These are phyloP conservation scores for Linum tenue DNA, from an alignment of 345 rosid species.

Conservation along the genomic window DNA sequence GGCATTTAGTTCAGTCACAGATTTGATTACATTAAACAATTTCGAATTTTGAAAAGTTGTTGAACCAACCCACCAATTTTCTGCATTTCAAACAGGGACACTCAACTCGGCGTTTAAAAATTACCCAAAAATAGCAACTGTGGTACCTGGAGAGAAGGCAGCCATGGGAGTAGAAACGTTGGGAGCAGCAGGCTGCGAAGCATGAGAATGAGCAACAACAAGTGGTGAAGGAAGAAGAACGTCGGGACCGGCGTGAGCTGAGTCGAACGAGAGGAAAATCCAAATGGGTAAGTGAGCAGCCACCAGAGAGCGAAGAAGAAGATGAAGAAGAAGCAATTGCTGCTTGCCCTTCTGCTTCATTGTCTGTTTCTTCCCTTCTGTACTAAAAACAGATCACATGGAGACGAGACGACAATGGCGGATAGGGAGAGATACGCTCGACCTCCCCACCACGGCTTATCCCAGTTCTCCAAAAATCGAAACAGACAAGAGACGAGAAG, in stretches of 20 bases:
- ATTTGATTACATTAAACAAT: conserved; percentile 1
- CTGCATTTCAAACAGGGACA: background rate
- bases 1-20: conserved; percentile 12
- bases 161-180: conserved; percentile 38
- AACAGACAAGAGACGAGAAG: too few relatives aligned
- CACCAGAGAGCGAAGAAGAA: conserved; percentile 13
- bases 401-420: background rate
- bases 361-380: conserved; percentile 18
- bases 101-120: background rate
- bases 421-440: background rate
- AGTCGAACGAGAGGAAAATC: conserved; percentile 14
- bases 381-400: conserved; percentile 4
- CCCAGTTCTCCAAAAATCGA: background rate
- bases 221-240: conserved; percentile 22
- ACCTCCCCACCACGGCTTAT: background rate
- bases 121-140: background rate
- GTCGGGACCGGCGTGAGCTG: conserved; percentile 20
- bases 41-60: conserved; percentile 8
- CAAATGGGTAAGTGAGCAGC: conserved; percentile 29
- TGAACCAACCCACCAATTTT: conserved; percentile 11
- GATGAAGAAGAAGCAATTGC: conserved; percentile 28
- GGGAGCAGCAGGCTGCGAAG: conserved; percentile 23
- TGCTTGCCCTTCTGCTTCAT: conserved; percentile 27
- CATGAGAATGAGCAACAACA: conserved; percentile 7
- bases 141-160: conserved; percentile 54